phyloP scores from a whole-genome alignment of 176 grass and related monocot genomes.

The Oryza meridionalis region DNA sequence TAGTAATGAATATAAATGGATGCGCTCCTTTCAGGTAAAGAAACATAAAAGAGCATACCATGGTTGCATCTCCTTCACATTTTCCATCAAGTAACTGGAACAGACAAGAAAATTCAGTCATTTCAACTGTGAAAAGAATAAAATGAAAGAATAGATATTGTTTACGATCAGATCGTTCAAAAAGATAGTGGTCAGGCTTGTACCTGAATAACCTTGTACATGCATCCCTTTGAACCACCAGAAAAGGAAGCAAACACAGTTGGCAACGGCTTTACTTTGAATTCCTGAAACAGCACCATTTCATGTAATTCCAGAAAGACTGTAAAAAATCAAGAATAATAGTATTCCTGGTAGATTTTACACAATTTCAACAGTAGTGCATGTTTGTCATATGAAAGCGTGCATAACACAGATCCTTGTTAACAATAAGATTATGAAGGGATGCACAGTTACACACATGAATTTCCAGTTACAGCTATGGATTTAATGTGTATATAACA shows the following conservation, averaged over 20 bases:
- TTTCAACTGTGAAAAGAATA: slow-evolving; percentile 18
- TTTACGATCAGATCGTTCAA: background rate
- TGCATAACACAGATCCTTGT: background rate
- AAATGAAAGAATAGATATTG: slow-evolving; percentile 24
- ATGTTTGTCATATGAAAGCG: background rate
- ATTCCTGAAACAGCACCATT: slow-evolving; percentile 65
- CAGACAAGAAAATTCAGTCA: slow-evolving; percentile 37
- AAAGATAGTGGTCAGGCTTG: slow-evolving; percentile 26
- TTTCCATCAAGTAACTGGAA: slow-evolving; percentile 80
- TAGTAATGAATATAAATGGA: slow-evolving; percentile 37
- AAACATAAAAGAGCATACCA: slow-evolving; percentile 64
- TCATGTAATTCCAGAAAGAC: slow-evolving; percentile 16
- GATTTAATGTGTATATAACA: background rate
- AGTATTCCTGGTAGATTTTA: slow-evolving; percentile 3
- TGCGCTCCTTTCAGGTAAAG: background rate
- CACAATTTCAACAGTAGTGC: background rate
- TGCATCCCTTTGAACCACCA: slow-evolving; percentile 78
- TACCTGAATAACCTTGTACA: slow-evolving; percentile 96
- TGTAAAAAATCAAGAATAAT: background rate
- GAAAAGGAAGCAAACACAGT: slow-evolving; percentile 81
- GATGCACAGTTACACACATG: background rate
- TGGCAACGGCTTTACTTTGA: slow-evolving; percentile 67
- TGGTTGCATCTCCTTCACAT: slow-evolving; percentile 64
- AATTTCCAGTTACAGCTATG: background rate
- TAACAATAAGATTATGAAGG: slow-evolving; percentile 18